These are phyloP conservation scores for Cadophora malorum DNA, from an alignment of 2,329 filamentous ascomycete genomes.

Conservation along the genomic window DNA sequence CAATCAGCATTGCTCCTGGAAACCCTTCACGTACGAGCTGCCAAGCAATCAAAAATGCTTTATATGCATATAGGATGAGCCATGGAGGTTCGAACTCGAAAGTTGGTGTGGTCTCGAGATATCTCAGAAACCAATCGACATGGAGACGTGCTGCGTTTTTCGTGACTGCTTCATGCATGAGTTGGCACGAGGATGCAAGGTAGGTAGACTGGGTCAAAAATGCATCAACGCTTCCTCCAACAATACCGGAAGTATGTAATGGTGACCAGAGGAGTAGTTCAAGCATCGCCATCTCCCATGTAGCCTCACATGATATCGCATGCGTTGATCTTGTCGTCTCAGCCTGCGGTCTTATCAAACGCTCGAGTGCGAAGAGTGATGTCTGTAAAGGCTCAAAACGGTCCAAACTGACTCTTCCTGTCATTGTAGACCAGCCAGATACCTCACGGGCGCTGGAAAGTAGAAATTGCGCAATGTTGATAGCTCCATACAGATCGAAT, in stretches of 20 bases:
- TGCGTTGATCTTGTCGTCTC: constrained; percentile 20
- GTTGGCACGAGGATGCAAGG: constrained; percentile 36
- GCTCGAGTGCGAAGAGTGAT: constrained; percentile 47
- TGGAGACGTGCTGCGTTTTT: constrained; percentile 47
- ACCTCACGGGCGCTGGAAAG: constrained; percentile 51
- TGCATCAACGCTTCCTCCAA: constrained; percentile 48
- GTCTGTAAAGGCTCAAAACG: constrained; percentile 47
- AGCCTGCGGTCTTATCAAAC: constrained; percentile 41
- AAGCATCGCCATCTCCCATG: constrained; percentile 52
- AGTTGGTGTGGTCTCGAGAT: constrained; percentile 42
- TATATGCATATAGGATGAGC: constrained; percentile 50
- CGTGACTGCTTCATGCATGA: constrained; percentile 45
- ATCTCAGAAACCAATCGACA: constrained; percentile 49
- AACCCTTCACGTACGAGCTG: constrained; percentile 46
- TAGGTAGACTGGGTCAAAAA: background rate
- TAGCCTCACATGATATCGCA: constrained; percentile 45
- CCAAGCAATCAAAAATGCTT: constrained; percentile 51
- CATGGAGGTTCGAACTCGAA: constrained; percentile 48
- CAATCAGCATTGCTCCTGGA: constrained; percentile 46
- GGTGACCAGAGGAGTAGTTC: constrained; percentile 52
- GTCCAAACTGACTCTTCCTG: constrained; percentile 50
- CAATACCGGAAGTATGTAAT: constrained; percentile 49
- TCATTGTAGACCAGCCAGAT: constrained; percentile 53
- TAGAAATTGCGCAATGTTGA: constrained; percentile 51
- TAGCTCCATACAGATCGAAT: constrained; percentile 51